phyloP scores from a whole-genome alignment of 176 grass and related monocot species.

The Paspalum vaginatum region DNA sequence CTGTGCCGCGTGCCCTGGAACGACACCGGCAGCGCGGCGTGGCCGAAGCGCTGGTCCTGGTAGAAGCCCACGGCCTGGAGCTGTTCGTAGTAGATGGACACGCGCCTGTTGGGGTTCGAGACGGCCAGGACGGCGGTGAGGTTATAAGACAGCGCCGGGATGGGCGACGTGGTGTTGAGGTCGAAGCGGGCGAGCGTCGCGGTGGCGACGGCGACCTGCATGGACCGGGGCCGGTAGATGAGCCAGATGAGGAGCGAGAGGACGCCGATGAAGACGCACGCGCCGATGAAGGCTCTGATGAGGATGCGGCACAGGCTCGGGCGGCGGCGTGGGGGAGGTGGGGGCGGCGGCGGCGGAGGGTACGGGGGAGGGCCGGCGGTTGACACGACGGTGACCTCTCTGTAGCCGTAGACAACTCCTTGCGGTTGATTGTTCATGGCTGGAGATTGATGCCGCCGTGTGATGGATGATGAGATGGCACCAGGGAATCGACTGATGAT shows the following conservation, averaged over 20 bases:
- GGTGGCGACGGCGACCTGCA: constrained; percentile 42
- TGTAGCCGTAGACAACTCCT: constrained; percentile 6
- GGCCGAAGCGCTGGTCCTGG: constrained; percentile 41
- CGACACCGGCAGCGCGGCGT: constrained; percentile 25
- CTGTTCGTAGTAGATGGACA: constrained; percentile 74
- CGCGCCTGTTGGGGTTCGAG: constrained; percentile 56
- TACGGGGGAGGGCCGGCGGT: neutral
- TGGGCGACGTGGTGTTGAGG: constrained; percentile 5
- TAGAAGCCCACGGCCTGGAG: constrained; percentile 53
- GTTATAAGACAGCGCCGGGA: constrained; percentile 41
- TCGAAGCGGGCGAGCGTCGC: constrained; percentile 42
- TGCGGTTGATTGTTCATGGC: constrained; percentile 26
- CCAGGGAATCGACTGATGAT: neutral
- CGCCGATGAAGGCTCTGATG: constrained; percentile 24
- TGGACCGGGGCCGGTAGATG: constrained; percentile 59
- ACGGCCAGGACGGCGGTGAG: constrained; percentile 45
- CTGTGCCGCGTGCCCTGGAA: constrained; percentile 30
- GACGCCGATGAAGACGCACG: constrained; percentile 27
- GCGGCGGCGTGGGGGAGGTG: neutral
- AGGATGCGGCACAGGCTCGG: constrained; percentile 22
- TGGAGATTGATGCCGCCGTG: neutral
- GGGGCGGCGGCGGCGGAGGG: neutral
- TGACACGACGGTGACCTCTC: neutral
- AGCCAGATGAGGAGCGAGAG: constrained; percentile 60
- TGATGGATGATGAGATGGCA: neutral